Evolutionary conservation across 1,139 yeast species (phyloP), one percentile per base, ranked within the genome.

Genomic region (Candida labiduridarum): DNA sequence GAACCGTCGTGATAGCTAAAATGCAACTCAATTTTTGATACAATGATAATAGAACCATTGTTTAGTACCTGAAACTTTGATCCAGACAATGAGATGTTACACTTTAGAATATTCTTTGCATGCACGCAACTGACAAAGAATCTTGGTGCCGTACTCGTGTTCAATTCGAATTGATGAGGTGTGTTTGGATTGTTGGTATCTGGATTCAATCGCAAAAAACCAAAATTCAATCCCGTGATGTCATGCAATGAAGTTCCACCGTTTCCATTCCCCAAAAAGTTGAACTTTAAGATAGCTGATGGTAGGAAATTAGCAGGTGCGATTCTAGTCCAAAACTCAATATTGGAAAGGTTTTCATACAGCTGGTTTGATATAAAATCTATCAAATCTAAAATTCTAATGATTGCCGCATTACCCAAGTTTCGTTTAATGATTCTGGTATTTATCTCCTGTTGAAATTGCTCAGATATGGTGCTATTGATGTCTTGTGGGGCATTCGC

Each of bases 1-100:
- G 92, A 83, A 0, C 92, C 96, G 66, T 89, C 96, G 3, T 70
- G 67, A 62, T 83, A 88, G 60, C 76, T 73, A 57, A 80, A 83
- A 14, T 80, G 76, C 44, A 84, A 66, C 4, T 79, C 69, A 44
- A 86, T 73, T 47, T 84, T 76, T 9, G 89, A 77, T 29, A 86
- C 79, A 44, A 89, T 72, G 51, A 84, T 78, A 0, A 87, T 82
- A 9, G 84, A 77, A 1, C 91, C 91, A 57, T 82, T 82, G 43
- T 84, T 80, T 62, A 87, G 69, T 2, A 85, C 84, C 60, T 84
- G 88, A 46, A 87, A 87, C 53, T 83, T 78, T 34, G 88, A 67
- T 46, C 87, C 83, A 15, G 87, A 87, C 7, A 89, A 78, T 5
- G 79, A 69, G 3, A 88, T 64, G 49, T 82, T 84, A 51, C 87